Evolutionary conservation across 331 rosid species (phyloP).

Genomic region (Malus hybrid): DNA sequence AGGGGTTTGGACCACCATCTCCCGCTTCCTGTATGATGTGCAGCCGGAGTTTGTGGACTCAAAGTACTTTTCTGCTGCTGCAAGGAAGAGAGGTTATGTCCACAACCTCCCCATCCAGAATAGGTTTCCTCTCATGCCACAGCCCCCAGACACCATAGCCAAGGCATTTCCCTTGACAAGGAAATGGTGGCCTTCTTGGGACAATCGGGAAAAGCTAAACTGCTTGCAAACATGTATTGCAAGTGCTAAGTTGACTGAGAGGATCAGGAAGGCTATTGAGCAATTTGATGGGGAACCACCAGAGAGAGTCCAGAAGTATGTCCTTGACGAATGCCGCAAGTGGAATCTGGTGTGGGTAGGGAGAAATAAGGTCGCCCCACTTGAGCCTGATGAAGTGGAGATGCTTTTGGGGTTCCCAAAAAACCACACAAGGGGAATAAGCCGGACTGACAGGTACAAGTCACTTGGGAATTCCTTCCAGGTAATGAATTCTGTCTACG

Average conservation of each 20-base stretch:
- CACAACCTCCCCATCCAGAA: slow-evolving; percentile 78
- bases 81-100: slow-evolving; percentile 85
- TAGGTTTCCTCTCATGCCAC: slow-evolving; percentile 76
- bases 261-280: slow-evolving; percentile 73
- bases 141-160: slow-evolving; percentile 56
- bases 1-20: slow-evolving; percentile 91
- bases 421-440: slow-evolving; percentile 95
- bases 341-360: slow-evolving; percentile 99
- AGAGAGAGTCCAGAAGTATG: slow-evolving; percentile 36
- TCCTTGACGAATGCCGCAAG: slow-evolving; percentile 68
- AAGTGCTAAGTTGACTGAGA: slow-evolving; percentile 64
- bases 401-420: slow-evolving; percentile 79
- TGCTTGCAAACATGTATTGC: slow-evolving; percentile 71
- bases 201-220: slow-evolving; percentile 56
- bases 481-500: slow-evolving; percentile 27
- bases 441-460: slow-evolving; percentile 84
- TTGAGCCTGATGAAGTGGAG: slow-evolving; percentile 90
- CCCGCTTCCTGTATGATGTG: slow-evolving; percentile 77
- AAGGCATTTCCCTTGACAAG: slow-evolving; percentile 81
- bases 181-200: slow-evolving; percentile 99
- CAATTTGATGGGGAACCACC: slow-evolving; percentile 50
- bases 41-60: slow-evolving; percentile 94
- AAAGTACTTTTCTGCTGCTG: slow-evolving; percentile 77
- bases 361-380: slow-evolving; percentile 86
- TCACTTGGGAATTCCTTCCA: slow-evolving; percentile 97